Evolutionary conservation across 192 early-diverging fungal species (phyloP).

Genomic region (Dissophora ornata): DNA sequence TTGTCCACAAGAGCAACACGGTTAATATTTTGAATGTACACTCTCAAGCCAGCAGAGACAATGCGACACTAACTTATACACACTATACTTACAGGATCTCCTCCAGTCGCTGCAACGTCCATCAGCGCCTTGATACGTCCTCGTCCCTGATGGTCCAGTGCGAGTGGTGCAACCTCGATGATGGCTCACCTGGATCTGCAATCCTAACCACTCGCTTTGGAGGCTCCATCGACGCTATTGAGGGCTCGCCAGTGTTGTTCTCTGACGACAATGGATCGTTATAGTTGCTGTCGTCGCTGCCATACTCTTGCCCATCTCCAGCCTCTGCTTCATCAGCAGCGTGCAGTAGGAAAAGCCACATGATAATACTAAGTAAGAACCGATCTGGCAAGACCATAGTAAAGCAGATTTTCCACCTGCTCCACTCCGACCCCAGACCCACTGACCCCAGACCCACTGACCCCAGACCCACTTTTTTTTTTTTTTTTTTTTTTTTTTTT

Average conservation of each 20-base stretch:
- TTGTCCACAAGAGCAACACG: slow-evolving; percentile 13
- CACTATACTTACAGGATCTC: slow-evolving; percentile 18
- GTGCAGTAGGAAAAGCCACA: no score
- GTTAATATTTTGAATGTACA: slow-evolving; percentile 15
- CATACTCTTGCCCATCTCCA: slow-evolving; percentile 16
- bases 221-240: slow-evolving; percentile 27
- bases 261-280: slow-evolving; percentile 24
- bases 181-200: slow-evolving; percentile 22
- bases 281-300: slow-evolving; percentile 16
- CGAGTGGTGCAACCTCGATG: slow-evolving; percentile 21
- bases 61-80: background rate
- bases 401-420: no score
- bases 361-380: no score
- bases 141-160: slow-evolving; percentile 26
- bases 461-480: no score
- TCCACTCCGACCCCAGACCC: no score
- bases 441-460: no score
- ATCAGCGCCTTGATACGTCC: slow-evolving; percentile 20
- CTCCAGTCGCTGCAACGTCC: slow-evolving; percentile 26
- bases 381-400: no score
- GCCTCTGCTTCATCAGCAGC: slow-evolving; percentile 1
- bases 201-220: slow-evolving; percentile 21
- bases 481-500: no score
- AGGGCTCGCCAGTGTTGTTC: slow-evolving; percentile 29
- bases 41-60: slow-evolving; percentile 1